Evolutionary conservation across 768 basidiomycete genomes (phyloP), one percentile per base, ranked within the genome.

Genomic region (Cystoderma amianthinum): DNA sequence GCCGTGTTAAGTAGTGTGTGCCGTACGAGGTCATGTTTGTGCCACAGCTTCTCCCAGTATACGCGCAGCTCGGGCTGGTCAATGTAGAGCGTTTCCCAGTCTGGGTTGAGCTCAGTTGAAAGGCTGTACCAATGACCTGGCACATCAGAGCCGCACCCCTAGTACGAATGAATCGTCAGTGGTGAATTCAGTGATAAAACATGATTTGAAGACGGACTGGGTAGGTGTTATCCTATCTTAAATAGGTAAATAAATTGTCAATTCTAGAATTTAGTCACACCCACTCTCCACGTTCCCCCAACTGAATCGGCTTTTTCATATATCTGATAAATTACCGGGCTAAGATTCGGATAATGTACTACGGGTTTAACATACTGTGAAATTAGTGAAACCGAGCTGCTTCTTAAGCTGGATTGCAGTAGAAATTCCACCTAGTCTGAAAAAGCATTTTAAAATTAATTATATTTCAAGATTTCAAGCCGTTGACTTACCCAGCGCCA

Each of bases 141-240:
- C 12, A 76, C 63, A 48, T 78, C 76, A n/a, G 72, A 78, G 11
- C 70, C 74, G 44, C 76, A 77, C 2, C 76, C 75, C 70, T 71
- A 38, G 21, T 24, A 5, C 15, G 32, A 16, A 38, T 32, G n/a
- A n/a, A n/a, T n/a, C n/a, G n/a, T n/a, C n/a, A n/a, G n/a, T n/a
- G n/a, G n/a, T n/a, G n/a, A n/a, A n/a, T n/a, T n/a, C n/a, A n/a
- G n/a, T n/a, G n/a, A n/a, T n/a, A n/a, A n/a, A n/a, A n/a, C n/a
- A 7, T n/a, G 7, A 7, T n/a, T 7, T 28, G 34, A 7, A 9
- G 9, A 17, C 34, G 7, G 6, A 76, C 75, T 17, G 73, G 74
- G 43, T 78, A 76, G 21, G 73, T 76, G 38, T 75, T 76, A 44
- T 74, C 72, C 76, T 78, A n/a, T n/a, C n/a, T n/a, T n/a, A n/a